Conservation (phyloP, 2,329 filamentous ascomycete species). For the Colletotrichum tropicale region DNA sequence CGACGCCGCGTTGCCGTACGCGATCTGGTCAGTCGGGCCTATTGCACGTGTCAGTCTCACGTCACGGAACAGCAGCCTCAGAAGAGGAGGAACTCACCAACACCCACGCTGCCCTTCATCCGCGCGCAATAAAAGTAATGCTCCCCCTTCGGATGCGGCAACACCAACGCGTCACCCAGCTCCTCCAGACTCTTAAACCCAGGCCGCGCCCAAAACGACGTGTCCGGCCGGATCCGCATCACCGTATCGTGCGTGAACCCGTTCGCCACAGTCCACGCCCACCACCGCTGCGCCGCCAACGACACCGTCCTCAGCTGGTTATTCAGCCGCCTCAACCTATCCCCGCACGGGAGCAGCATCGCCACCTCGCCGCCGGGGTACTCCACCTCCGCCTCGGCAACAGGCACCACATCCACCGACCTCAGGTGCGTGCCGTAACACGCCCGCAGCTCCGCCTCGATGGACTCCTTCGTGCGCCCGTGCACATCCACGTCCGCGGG, state of each 20-base stretch:
- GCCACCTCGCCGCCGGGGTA: constrained; percentile 10
- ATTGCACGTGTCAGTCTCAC: neutral
- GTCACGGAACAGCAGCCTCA: too few relatives aligned
- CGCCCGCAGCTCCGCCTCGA: constrained; percentile 6
- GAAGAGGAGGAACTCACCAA: constrained; percentile 23
- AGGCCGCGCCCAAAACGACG: constrained; percentile 1
- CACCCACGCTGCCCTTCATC: constrained; percentile 14
- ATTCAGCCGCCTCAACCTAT: constrained; percentile 2
- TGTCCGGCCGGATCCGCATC: constrained; percentile 18
- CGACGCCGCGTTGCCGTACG: constrained; percentile 19
- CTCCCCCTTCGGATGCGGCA: constrained; percentile 17
- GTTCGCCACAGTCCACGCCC: constrained; percentile 14
- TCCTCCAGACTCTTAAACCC: constrained; percentile 12
- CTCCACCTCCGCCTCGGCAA: neutral
- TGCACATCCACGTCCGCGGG: neutral
- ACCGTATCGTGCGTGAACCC: constrained; percentile 15
- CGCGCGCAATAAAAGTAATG: constrained; percentile 21
- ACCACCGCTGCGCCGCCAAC: constrained; percentile 10
- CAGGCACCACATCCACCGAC: neutral
- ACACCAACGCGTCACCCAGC: constrained; percentile 11
- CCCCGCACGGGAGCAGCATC: constrained; percentile 3
- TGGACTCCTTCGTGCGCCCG: neutral
- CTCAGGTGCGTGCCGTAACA: constrained; percentile 17
- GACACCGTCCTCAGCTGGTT: constrained; percentile 14
- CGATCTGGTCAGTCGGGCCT: constrained; percentile 21